phyloP scores from a whole-genome alignment of 164 flowering plant species.

The Warburgia ugandensis region DNA sequence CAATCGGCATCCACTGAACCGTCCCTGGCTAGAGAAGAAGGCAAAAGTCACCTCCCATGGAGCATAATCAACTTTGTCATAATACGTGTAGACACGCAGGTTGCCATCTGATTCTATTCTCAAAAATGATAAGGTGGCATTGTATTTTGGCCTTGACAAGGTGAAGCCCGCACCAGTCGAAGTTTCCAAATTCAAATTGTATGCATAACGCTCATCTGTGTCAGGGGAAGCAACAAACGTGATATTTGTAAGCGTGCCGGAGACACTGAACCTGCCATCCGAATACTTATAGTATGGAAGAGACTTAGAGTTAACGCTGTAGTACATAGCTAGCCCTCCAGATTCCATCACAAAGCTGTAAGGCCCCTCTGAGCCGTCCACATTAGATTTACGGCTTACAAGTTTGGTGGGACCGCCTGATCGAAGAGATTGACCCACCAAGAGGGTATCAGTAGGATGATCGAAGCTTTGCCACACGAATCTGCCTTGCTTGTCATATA shows the following conservation, averaged over 20 bases:
- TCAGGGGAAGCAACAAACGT: constrained; percentile 12
- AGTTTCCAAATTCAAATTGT: constrained; percentile 12
- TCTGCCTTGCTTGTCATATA: constrained; percentile 27
- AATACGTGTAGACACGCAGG: constrained; percentile 26
- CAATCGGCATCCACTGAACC: constrained; percentile 30
- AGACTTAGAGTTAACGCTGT: constrained; percentile 19
- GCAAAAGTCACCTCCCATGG: constrained; percentile 37
- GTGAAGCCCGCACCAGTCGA: not conserved
- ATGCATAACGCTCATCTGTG: constrained; percentile 12
- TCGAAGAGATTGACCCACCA: constrained; percentile 39
- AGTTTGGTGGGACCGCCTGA: constrained; percentile 19
- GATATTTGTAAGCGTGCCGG: constrained; percentile 14
- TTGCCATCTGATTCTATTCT: constrained; percentile 41
- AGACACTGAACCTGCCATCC: constrained; percentile 7
- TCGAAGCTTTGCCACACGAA: constrained; percentile 59
- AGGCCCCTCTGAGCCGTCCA: too few relatives aligned
- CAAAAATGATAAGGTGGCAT: constrained; percentile 29
- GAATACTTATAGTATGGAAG: constrained; percentile 17
- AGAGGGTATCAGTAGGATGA: constrained; percentile 41
- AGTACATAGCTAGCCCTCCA: constrained; percentile 22
- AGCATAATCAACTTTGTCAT: constrained; percentile 21
- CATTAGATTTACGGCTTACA: too few relatives aligned
- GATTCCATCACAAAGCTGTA: constrained; percentile 26
- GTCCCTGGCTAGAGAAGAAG: constrained; percentile 23
- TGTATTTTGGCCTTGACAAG: constrained; percentile 27